A percentile compares a stretch with the other conserved stretches of the same genome.
These are phyloP conservation scores for Cynanchum wilfordii DNA, from an alignment of 257 asterid species.

Conservation along the genomic window DNA sequence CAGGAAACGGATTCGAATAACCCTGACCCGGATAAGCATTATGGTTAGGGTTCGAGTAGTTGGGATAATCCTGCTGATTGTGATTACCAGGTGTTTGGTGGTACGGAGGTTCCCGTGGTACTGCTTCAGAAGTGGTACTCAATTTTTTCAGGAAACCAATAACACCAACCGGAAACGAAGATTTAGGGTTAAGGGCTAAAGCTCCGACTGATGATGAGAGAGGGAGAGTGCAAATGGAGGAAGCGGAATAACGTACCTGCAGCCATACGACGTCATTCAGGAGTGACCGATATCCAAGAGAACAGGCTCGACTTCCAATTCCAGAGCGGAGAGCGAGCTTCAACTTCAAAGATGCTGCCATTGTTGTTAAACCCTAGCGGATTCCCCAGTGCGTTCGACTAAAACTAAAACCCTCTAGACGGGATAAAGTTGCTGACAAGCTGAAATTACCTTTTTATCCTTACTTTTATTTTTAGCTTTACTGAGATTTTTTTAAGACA, in stretches of 20 bases:
- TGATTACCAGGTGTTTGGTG: slow-evolving; percentile 29
- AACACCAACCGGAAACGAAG: slow-evolving; percentile 18
- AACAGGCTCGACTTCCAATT: slow-evolving; percentile 3
- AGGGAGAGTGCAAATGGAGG: slow-evolving; percentile 19
- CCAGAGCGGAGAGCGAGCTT: neutral
- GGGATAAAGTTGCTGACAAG: neutral
- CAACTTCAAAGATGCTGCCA: slow-evolving; percentile 11
- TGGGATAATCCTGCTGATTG: slow-evolving; percentile 35
- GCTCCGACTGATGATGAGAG: slow-evolving; percentile 18
- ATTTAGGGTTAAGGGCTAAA: slow-evolving; percentile 25
- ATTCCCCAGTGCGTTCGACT: neutral
- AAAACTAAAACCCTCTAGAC: neutral
- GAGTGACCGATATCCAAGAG: slow-evolving; percentile 38
- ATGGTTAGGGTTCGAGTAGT: slow-evolving; percentile 23
- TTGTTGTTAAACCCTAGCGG: slow-evolving; percentile 20
- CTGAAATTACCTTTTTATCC: neutral
- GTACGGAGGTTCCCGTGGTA: slow-evolving; percentile 29
- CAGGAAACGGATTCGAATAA: slow-evolving; percentile 21
- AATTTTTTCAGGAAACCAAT: slow-evolving; percentile 17
- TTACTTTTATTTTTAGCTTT: neutral
- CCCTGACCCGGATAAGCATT: slow-evolving; percentile 10
- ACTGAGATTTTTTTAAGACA: too few species aligned
- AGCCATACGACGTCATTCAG: slow-evolving; percentile 18
- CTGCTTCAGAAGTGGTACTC: slow-evolving; percentile 5
- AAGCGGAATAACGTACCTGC: slow-evolving; percentile 27